Percentiles rank a stretch among this genome's conserved stretches.
Evolutionary conservation across 169 alveolate genomes (phyloP).

Genomic region (Perkinsus marinus): DNA sequence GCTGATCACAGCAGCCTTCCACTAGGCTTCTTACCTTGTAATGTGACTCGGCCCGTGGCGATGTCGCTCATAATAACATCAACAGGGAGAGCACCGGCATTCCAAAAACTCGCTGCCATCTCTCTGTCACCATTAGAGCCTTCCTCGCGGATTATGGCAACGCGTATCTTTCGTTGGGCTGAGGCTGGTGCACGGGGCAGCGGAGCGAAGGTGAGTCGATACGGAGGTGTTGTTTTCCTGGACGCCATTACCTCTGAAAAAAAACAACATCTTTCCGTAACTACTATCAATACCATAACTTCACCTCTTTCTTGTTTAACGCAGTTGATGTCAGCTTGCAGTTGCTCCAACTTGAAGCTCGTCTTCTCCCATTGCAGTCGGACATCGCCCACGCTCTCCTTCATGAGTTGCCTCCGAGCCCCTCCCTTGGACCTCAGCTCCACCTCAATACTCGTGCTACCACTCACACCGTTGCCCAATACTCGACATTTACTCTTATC

Average conservation of each 20-base stretch:
- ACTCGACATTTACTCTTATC: background rate
- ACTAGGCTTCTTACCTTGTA: no score
- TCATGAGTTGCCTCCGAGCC: background rate
- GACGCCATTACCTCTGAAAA: background rate
- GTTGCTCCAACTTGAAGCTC: background rate
- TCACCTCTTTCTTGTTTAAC: background rate
- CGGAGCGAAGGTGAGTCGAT: background rate
- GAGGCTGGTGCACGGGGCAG: background rate
- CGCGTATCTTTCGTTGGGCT: background rate
- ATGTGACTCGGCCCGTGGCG: background rate
- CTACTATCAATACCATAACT: background rate
- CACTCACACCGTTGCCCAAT: background rate
- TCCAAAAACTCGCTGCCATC: background rate
- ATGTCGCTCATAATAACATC: background rate
- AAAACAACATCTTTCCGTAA: background rate
- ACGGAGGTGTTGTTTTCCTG: background rate
- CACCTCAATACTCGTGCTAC: background rate
- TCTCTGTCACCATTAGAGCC: constrained; percentile 33
- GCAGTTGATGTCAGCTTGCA: background rate
- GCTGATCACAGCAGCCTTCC: no score
- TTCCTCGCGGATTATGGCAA: constrained; percentile 16
- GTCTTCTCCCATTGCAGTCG: constrained; percentile 3
- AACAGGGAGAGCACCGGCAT: background rate
- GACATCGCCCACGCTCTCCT: background rate
- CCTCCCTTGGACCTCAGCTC: background rate